Evolutionary conservation across 2,329 filamentous ascomycete genomes (phyloP).

Genomic region (Plectosphaerella plurivora): DNA sequence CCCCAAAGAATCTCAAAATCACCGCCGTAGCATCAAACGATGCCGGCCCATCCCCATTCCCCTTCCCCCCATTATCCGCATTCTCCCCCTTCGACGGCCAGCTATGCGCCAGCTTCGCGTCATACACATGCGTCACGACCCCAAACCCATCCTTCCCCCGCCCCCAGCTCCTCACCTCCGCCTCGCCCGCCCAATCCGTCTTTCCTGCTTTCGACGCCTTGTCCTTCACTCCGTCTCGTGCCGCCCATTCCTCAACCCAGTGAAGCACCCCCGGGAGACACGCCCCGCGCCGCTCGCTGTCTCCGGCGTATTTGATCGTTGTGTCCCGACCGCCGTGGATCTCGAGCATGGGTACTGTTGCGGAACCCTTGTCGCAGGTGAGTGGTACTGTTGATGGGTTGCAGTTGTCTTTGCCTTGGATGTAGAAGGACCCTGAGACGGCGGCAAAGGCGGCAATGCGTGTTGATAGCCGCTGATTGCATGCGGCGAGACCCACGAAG

Average conservation of each 20-base stretch:
- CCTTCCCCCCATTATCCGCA: conserved; percentile 10
- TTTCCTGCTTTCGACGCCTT: not conserved
- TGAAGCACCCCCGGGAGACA: conserved; percentile 38
- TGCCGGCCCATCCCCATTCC: conserved; percentile 9
- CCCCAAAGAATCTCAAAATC: conserved; percentile 11
- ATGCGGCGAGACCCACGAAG: conserved; percentile 36
- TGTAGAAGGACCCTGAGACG: conserved; percentile 37
- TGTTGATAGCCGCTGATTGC: conserved; percentile 26
- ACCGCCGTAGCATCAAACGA: conserved; percentile 12
- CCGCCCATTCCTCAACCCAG: conserved; percentile 33
- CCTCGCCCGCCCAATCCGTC: not conserved
- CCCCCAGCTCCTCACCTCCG: conserved; percentile 3
- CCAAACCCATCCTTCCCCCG: not conserved
- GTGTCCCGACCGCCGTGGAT: conserved; percentile 45
- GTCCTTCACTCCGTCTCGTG: conserved; percentile 18
- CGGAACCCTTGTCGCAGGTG: conserved; percentile 29
- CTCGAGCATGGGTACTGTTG: conserved; percentile 38
- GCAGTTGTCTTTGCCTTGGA: conserved; percentile 24
- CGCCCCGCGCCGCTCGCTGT: conserved; percentile 30
- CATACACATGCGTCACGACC: conserved; percentile 4
- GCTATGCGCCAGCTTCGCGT: conserved; percentile 11
- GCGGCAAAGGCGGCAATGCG: conserved; percentile 37
- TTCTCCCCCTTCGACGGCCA: conserved; percentile 12
- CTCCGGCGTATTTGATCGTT: conserved; percentile 40
- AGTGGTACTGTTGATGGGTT: conserved; percentile 26